These are phyloP conservation scores for Sporothrix euskadiensis DNA, from an alignment of 2,329 filamentous ascomycete species.

Conservation along the genomic window DNA sequence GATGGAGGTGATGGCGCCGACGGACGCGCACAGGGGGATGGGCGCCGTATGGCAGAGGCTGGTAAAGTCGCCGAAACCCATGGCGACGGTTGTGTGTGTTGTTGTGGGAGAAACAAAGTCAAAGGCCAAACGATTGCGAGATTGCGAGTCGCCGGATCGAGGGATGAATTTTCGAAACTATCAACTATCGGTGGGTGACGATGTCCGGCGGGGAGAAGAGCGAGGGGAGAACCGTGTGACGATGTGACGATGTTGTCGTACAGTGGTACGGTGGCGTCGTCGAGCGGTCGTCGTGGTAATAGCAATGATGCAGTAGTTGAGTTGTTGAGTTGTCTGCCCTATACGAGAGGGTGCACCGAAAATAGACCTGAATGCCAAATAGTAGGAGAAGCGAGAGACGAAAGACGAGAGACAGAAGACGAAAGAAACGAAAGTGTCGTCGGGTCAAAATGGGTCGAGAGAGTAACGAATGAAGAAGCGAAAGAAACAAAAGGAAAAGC, in stretches of 20 bases:
- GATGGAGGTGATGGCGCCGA: conserved; percentile 72
- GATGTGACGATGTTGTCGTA: not conserved
- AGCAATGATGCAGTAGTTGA: not conserved
- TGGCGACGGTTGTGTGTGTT: conserved; percentile 47
- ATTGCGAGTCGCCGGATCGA: not conserved
- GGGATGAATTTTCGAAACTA: not conserved
- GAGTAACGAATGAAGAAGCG: conserved; percentile 2
- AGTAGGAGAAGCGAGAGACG: not conserved
- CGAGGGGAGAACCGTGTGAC: not conserved
- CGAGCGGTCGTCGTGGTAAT: not conserved
- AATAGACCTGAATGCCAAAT: not conserved
- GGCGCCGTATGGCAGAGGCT: conserved; percentile 81
- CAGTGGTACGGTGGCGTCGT: not conserved
- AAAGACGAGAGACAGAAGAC: not conserved
- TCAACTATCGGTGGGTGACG: not conserved
- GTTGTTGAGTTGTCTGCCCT: not conserved
- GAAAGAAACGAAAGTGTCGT: not conserved
- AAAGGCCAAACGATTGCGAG: not conserved
- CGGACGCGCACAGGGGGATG: conserved; percentile 81
- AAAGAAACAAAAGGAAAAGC: conserved; percentile 1
- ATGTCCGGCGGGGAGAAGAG: not conserved
- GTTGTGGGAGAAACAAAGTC: not conserved
- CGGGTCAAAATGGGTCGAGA: not conserved
- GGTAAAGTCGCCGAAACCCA: conserved; percentile 90
- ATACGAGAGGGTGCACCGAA: too few relatives aligned